Evolutionary conservation across 2,329 filamentous ascomycete species (phyloP), one percentile per base, ranked within the genome.

Genomic region (Pseudogymnoascus destructans): DNA sequence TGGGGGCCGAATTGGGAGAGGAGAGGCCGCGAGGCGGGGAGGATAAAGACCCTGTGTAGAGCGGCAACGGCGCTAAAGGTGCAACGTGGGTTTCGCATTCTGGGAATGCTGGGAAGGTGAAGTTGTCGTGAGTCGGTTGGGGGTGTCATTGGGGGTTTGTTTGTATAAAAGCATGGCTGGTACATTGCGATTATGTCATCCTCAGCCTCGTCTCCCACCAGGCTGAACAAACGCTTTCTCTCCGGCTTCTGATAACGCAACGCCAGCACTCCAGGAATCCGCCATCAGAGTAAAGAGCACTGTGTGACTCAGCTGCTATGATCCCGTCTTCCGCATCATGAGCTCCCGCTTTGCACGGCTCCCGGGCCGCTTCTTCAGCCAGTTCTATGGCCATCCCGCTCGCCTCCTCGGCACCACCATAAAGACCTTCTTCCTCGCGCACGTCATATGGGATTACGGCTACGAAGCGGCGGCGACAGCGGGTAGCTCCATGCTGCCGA

Each of bases 401-500:
- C 75, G 75, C 63, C 66, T 78, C 57, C 63, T 73, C 49, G 65
- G 77, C 61, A 70, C 73, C 60, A 72, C 74, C 15, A 63, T 75
- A 61, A 76, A 81, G 64, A 72, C 73, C 58, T 66, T 78, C 36
- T 72, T 75, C 57, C 65, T 76, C 42, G 67, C 69, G 23, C 80
- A 84, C 68, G 68, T 82, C n/a, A 67, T 77, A 60, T 71, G 69
- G 67, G 77, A 81, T 42, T 84, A 93, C 72, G 74, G 81, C 65
- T 80, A 82, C 72, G 76, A 76, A 62, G 66, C 85, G 63, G 78
- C 78, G 17, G 71, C 75, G 3, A 82, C 83, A 13, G 75, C 76
- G 23, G 92, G 92, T 1, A 82, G 89, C 3, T 92, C 87, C 15
- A 97, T 97, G 93, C 79, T 93, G 56, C 92, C 92, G 6, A 95